phyloP scores from a whole-genome alignment of 2,329 filamentous ascomycete genomes.

The Cryphonectria japonica region DNA sequence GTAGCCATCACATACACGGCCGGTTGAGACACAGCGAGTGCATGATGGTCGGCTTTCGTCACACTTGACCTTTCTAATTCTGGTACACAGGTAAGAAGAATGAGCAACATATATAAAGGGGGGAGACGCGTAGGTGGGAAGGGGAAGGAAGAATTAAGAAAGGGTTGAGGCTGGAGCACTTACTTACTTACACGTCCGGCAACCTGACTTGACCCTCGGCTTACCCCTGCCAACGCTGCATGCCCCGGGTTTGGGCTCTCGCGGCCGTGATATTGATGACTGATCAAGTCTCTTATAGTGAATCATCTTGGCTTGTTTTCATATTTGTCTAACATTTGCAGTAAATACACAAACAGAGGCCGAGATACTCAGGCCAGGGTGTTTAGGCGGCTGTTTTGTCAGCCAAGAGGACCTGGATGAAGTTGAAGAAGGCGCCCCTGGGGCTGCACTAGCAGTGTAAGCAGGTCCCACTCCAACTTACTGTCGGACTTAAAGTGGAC shows the following conservation, averaged over 20 bases:
- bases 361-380: background rate
- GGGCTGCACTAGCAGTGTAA: background rate
- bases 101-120: background rate
- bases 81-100: slow-evolving; percentile 11
- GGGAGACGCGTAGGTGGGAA: background rate
- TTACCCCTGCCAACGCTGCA: background rate
- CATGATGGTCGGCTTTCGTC: slow-evolving; percentile 33
- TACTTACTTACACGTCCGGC: slow-evolving; percentile 15
- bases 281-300: background rate
- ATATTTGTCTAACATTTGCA: background rate
- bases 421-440: background rate
- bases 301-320: background rate
- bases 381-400: background rate
- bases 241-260: background rate
- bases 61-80: slow-evolving; percentile 35
- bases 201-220: slow-evolving; percentile 5
- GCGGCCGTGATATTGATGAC: background rate
- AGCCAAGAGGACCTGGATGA: background rate
- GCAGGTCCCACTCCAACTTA: background rate
- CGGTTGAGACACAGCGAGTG: slow-evolving; percentile 31
- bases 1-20: slow-evolving; percentile 34
- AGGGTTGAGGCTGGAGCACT: background rate
- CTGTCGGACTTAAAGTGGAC: background rate
- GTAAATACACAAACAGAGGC: background rate
- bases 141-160: background rate